Base-by-base conservation (phyloP, 179 eudicot species). In the Beta macrorhiza region DNA sequence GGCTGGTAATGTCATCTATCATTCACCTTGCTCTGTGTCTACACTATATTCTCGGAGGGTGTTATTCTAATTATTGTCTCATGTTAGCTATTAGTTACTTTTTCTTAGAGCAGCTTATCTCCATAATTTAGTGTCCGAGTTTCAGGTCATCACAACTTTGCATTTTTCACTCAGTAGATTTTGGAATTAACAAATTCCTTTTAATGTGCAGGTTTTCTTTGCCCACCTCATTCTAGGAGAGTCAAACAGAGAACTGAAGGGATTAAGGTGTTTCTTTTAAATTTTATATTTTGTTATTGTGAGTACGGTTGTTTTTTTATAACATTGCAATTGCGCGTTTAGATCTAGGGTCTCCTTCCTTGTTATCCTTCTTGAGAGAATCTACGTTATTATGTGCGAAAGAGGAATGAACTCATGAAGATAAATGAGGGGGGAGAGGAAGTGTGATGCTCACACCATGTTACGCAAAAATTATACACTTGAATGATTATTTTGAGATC, bases 161-260 rank as follows among this genome's bases (percentile, higher is more conserved):
- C 59, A 37, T 61, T 22, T 29, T 68, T 16, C 37, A 52, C 62
- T 79, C 5, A 57, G 57, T 62, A 14, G 78, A 58, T 63, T 81
- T 53, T 74, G 82, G 22, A 70, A 44, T 69, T 71, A 45, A 70
- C 49, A 32, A 55, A 57, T 76, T 72, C 76, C 71, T 62, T 72
- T 77, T 22, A 81, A 79, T 78, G n/a, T 87, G 86, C 97, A 97
- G 99, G 99, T 93, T 81, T 93, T 89, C 90, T 97, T 92, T 83
- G 90, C 97, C 44, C 93, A 93, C 84, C 98, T 97, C 83, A 88
- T 97, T 76, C 91, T 97, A 67, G 95, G 91, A 55, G 99, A 94
- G 82, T 87, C 91, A 86, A 90, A 91, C 85, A 91, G 93, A 87
- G 99, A 97, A 81, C 77, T 94, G 78, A 94, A 97, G 87, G 97